phyloP scores from a whole-genome alignment of 345 rosid genomes.

The sweet orange (Citrus sinensis) region DVS_A1.0 CM039169.1:29921501-29922000 shows the following conservation, averaged over 20 bases:
- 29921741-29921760: constrained; percentile 86
- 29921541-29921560: background rate
- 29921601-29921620: background rate
- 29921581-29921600: background rate
- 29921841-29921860: too few species aligned
- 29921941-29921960: constrained; percentile 99
- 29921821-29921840: background rate
- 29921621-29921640: background rate
- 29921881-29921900: background rate
- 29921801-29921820: constrained; percentile 50
- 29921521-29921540: background rate
- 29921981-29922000: constrained; percentile 85
- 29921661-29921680: background rate
- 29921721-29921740: constrained; percentile 20
- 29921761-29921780: constrained; percentile 68
- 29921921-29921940: constrained; percentile 74
- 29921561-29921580: background rate
- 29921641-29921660: background rate
- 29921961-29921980: constrained; percentile 81
- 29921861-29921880: background rate
- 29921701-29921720: constrained; percentile 17
- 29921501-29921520: background rate
- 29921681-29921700: background rate
- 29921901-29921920: constrained; percentile 5
- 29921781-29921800: constrained; percentile 85